Percentiles rank a stretch among this genome's conserved stretches.
Conservation (phyloP, 768 basidiomycete genomes). For the Hortiboletus campestris region DNA sequence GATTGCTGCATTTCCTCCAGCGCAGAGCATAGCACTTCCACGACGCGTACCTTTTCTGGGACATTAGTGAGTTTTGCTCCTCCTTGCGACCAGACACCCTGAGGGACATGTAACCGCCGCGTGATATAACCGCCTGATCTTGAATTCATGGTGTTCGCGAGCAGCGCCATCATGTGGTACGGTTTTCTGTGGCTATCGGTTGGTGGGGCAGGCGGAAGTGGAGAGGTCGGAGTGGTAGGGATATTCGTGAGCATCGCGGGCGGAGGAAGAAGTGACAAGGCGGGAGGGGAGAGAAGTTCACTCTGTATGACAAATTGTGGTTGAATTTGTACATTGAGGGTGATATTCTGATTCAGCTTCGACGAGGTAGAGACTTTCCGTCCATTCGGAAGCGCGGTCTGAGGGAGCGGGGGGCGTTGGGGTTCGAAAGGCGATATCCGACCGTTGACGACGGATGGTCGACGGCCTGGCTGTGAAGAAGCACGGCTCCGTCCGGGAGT, state of each 20-base stretch:
- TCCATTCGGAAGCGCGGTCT: slow-evolving; percentile 37
- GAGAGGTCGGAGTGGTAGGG: slow-evolving; percentile 74
- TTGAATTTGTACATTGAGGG: slow-evolving; percentile 44
- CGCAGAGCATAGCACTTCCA: slow-evolving; percentile 74
- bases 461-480: slow-evolving; percentile 73
- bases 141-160: slow-evolving; percentile 75
- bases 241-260: slow-evolving; percentile 52
- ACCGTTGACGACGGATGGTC: slow-evolving; percentile 57
- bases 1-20: slow-evolving; percentile 73
- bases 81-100: slow-evolving; percentile 88
- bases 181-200: slow-evolving; percentile 76
- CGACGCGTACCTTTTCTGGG: slow-evolving; percentile 82
- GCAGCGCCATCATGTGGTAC: slow-evolving; percentile 85
- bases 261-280: slow-evolving; percentile 42
- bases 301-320: slow-evolving; percentile 51
- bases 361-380: slow-evolving; percentile 67
- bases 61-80: slow-evolving; percentile 82
- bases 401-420: slow-evolving; percentile 53
- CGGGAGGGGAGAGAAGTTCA: slow-evolving; percentile 44
- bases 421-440: slow-evolving; percentile 50
- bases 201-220: slow-evolving; percentile 71
- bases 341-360: slow-evolving; percentile 49
- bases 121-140: slow-evolving; percentile 87
- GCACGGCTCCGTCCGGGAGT: slow-evolving; percentile 57
- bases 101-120: slow-evolving; percentile 80